Evolutionary conservation across 208 protist species (phyloP).

Genomic region (Strigomonas galati): DNA sequence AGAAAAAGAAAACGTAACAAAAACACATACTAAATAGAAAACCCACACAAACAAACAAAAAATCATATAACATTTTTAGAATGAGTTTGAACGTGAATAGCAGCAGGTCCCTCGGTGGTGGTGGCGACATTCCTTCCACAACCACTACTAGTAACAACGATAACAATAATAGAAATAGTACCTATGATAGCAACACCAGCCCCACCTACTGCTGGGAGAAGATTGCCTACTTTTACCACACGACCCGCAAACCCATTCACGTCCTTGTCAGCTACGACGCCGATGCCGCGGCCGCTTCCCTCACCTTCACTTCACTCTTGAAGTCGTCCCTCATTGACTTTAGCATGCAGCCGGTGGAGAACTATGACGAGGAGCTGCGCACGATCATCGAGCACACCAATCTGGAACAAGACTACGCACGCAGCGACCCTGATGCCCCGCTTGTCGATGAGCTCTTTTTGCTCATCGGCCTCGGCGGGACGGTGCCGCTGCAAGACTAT

Average conservation of each 20-base stretch:
- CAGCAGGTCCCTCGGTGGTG: too few species aligned
- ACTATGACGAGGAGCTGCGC: conserved; percentile 47
- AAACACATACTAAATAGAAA: too few species aligned
- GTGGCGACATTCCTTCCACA: too few species aligned
- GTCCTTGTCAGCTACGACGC: conserved; percentile 63
- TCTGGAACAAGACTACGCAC: conserved; percentile 52
- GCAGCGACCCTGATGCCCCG: conserved; percentile 1
- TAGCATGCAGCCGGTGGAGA: conserved; percentile 68
- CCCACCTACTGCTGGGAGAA: conserved; percentile 55
- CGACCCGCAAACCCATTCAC: conserved; percentile 64
- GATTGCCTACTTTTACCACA: conserved; percentile 58
- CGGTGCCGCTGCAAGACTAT: conserved; percentile 44
- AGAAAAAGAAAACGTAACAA: conserved; percentile 8
- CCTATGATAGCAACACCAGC: conserved; percentile 12
- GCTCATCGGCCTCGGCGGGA: conserved; percentile 70
- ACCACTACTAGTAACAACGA: too few species aligned
- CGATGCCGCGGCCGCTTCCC: conserved; percentile 74
- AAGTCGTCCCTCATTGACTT: conserved; percentile 72
- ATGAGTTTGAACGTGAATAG: not conserved
- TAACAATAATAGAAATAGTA: too few species aligned
- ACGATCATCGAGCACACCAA: conserved; percentile 51
- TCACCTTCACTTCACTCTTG: conserved; percentile 64
- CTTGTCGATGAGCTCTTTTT: conserved; percentile 68
- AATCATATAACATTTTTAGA: not conserved
- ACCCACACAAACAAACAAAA: not conserved